Evolutionary conservation across 164 flowering plant species (phyloP).

Genomic region (Magnolia kwangsiensis): DNA sequence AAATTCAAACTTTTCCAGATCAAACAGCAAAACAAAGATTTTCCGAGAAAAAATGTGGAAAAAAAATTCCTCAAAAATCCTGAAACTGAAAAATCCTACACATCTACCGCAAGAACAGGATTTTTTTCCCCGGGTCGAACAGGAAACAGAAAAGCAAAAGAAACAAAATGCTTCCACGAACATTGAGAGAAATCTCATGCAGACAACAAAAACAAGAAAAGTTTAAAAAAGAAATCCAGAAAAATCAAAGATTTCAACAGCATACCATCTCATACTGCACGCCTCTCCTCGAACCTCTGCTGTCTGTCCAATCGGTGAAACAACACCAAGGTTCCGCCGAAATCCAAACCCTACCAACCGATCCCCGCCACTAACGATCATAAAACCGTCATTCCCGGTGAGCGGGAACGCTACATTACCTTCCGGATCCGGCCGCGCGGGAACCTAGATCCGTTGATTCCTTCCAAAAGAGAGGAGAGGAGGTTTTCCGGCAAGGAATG

Average conservation of each 20-base stretch:
- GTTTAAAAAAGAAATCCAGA: background rate
- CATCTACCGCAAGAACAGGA: too few relatives aligned
- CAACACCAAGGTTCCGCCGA: background rate
- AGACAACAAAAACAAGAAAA: too few relatives aligned
- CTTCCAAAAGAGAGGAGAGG: background rate
- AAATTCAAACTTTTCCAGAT: too few relatives aligned
- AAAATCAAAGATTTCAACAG: background rate
- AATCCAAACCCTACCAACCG: conserved; percentile 27
- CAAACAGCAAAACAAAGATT: too few relatives aligned
- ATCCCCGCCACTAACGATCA: background rate
- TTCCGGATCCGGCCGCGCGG: conserved; percentile 21
- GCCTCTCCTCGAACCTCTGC: conserved; percentile 39
- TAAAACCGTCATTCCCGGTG: background rate
- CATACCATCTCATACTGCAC: conserved; percentile 77
- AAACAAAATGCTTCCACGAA: background rate
- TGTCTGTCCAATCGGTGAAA: conserved; percentile 12
- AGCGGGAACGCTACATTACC: conserved; percentile 49
- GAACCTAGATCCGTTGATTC: conserved; percentile 8
- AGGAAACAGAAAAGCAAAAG: background rate
- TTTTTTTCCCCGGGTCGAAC: background rate
- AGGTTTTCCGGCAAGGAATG: background rate
- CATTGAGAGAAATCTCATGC: background rate
- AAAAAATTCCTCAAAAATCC: background rate
- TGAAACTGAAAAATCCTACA: background rate
- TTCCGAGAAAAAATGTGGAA: background rate